Percentiles rank a stretch among this genome's conserved stretches.
phyloP scores from a whole-genome alignment of 331 rosid genomes.

The Quercus lobata region DNA sequence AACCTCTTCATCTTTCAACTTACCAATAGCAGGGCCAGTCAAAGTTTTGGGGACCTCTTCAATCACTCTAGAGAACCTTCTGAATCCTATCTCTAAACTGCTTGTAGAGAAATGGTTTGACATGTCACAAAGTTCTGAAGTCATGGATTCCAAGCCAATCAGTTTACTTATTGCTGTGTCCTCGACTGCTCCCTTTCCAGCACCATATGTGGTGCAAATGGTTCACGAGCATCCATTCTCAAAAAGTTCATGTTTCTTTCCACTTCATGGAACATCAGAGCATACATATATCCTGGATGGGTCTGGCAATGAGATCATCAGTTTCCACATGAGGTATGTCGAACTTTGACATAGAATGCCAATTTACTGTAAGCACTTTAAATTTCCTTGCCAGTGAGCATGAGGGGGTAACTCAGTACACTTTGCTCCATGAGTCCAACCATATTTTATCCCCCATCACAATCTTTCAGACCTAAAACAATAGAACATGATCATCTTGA shows the following conservation, averaged over 20 bases:
- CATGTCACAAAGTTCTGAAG: slow-evolving; percentile 12
- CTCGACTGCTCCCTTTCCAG: slow-evolving; percentile 30
- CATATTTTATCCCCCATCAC: not conserved
- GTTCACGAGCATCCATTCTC: slow-evolving; percentile 4
- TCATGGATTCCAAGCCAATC: slow-evolving; percentile 16
- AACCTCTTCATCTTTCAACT: slow-evolving; percentile 2
- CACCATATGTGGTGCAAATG: slow-evolving; percentile 28
- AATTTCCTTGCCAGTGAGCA: not conserved
- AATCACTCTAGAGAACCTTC: slow-evolving; percentile 23
- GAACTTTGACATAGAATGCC: not conserved
- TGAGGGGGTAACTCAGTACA: not conserved
- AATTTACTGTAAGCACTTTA: not conserved
- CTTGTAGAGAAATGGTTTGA: slow-evolving; percentile 36
- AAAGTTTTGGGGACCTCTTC: slow-evolving; percentile 31
- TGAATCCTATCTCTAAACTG: slow-evolving; percentile 22
- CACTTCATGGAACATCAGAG: slow-evolving; percentile 9
- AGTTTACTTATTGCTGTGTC: slow-evolving; percentile 32
- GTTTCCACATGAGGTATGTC: slow-evolving; percentile 22
- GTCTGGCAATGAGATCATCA: slow-evolving; percentile 23
- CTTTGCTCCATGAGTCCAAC: not conserved
- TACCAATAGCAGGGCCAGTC: slow-evolving; percentile 8
- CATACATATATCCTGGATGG: slow-evolving; percentile 25
- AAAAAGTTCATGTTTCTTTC: slow-evolving; percentile 9
- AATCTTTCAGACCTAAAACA: not conserved
- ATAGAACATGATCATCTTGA: not conserved